Evolutionary conservation across 2,329 filamentous ascomycete genomes (phyloP).

Genomic region (Fusarium buxicola): DNA sequence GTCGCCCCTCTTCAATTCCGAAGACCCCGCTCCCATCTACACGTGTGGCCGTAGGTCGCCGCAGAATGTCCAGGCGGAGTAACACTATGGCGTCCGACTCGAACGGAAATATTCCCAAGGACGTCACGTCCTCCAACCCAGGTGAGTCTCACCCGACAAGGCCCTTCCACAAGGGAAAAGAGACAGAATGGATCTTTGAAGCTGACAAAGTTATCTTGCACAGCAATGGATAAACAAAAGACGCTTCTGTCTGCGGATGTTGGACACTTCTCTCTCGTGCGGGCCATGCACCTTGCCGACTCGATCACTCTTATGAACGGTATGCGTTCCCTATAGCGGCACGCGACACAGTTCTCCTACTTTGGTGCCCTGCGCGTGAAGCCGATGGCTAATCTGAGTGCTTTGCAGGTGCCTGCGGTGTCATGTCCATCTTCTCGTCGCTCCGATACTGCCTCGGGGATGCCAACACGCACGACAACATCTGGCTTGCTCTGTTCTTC

Average conservation of each 20-base stretch:
- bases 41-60: not conserved
- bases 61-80: slow-evolving; percentile 73
- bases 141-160: slow-evolving; percentile 46
- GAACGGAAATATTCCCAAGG: slow-evolving; percentile 48
- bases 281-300: slow-evolving; percentile 82
- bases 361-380: too few species aligned
- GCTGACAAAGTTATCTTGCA: slow-evolving; percentile 10
- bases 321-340: slow-evolving; percentile 48
- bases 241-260: slow-evolving; percentile 75
- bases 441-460: slow-evolving; percentile 90
- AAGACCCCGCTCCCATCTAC: slow-evolving; percentile 1
- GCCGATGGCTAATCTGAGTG: slow-evolving; percentile 13
- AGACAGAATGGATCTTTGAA: slow-evolving; percentile 1
- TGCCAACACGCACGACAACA: slow-evolving; percentile 71
- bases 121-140: slow-evolving; percentile 46
- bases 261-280: slow-evolving; percentile 78
- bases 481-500: slow-evolving; percentile 86
- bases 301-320: slow-evolving; percentile 87
- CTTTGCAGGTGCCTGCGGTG: slow-evolving; percentile 76
- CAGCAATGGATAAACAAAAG: slow-evolving; percentile 81
- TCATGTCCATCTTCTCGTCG: slow-evolving; percentile 96
- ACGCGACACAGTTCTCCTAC: not conserved
- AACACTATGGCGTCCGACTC: slow-evolving; percentile 50
- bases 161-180: not conserved
- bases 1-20: not conserved